Conservation (phyloP, 2,329 filamentous ascomycete species). For the Madurella fahalii region DNA sequence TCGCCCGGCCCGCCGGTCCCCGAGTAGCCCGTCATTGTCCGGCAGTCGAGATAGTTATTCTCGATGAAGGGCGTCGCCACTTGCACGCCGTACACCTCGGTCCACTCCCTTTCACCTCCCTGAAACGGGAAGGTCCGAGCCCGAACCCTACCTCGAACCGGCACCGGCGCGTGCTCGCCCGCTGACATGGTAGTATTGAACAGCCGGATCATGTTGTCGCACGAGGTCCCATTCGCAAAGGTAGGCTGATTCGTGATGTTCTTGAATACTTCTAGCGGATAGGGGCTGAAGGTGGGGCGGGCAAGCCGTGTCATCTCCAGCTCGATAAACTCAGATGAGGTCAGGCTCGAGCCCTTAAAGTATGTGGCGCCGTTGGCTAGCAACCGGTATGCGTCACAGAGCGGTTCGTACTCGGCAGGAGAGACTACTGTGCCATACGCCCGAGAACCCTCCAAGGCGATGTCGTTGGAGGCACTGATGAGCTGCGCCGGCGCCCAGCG, state of each 20-base stretch:
- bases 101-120: slow-evolving; percentile 18
- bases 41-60: slow-evolving; percentile 32
- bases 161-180: slow-evolving; percentile 24
- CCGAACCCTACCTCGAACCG: slow-evolving; percentile 26
- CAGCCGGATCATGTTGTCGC: slow-evolving; percentile 35
- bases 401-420: slow-evolving; percentile 42
- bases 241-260: slow-evolving; percentile 56
- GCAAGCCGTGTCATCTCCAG: slow-evolving; percentile 26
- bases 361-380: slow-evolving; percentile 27
- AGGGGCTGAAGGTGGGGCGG: slow-evolving; percentile 24
- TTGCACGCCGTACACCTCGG: slow-evolving; percentile 29
- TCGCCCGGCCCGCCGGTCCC: slow-evolving; percentile 23
- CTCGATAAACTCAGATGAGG: slow-evolving; percentile 28
- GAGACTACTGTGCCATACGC: slow-evolving; percentile 44
- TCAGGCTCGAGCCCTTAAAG: slow-evolving; percentile 23
- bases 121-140: slow-evolving; percentile 27
- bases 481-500: slow-evolving; percentile 46
- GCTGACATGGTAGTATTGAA: slow-evolving; percentile 30
- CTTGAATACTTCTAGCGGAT: slow-evolving; percentile 40
- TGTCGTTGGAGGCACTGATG: slow-evolving; percentile 39
- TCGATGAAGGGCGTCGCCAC: slow-evolving; percentile 33
- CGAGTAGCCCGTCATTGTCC: slow-evolving; percentile 28
- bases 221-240: slow-evolving; percentile 44
- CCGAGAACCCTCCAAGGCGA: slow-evolving; percentile 42
- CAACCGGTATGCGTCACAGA: slow-evolving; percentile 46